Evolutionary conservation across 257 asterid species (phyloP).

Genomic region (Fraxinus anomala): DNA sequence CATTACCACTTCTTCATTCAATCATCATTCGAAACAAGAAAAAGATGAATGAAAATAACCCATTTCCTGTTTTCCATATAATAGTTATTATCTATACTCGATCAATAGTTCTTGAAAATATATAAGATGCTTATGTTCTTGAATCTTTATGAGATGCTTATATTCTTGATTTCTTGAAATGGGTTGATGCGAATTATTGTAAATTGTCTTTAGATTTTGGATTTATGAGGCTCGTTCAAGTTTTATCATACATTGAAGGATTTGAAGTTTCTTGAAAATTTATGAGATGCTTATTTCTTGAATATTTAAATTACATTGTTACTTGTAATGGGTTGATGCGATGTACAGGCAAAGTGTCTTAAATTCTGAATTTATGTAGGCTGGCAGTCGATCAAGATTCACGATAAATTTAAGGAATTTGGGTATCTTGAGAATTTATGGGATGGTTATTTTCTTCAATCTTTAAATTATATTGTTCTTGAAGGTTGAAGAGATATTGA

Average conservation of each 20-base stretch:
- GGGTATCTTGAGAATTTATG: not conserved
- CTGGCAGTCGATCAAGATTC: not conserved
- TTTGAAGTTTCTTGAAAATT: not conserved
- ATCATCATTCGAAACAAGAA: conserved; percentile 7
- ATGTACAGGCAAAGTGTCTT: not conserved
- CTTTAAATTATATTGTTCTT: not conserved
- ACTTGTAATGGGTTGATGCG: not conserved
- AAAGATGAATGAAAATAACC: not conserved
- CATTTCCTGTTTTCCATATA: not conserved
- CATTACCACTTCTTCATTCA: not conserved
- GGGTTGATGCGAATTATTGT: not conserved
- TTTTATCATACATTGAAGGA: not conserved
- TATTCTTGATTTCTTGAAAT: not conserved
- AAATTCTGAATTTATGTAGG: not conserved
- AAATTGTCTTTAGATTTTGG: not conserved
- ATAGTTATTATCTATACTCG: not conserved
- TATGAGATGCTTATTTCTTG: conserved; percentile 14
- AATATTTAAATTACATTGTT: not conserved
- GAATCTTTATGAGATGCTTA: not conserved
- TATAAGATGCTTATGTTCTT: conserved; percentile 17
- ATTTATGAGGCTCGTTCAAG: not conserved
- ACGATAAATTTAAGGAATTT: not conserved
- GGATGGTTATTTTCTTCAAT: not conserved
- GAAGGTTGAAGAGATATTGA: conserved; percentile 25
- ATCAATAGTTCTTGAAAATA: conserved; percentile 5